Conservation (phyloP, 2,329 filamentous ascomycete species). For the Paramyrothecium sp. region DNA sequence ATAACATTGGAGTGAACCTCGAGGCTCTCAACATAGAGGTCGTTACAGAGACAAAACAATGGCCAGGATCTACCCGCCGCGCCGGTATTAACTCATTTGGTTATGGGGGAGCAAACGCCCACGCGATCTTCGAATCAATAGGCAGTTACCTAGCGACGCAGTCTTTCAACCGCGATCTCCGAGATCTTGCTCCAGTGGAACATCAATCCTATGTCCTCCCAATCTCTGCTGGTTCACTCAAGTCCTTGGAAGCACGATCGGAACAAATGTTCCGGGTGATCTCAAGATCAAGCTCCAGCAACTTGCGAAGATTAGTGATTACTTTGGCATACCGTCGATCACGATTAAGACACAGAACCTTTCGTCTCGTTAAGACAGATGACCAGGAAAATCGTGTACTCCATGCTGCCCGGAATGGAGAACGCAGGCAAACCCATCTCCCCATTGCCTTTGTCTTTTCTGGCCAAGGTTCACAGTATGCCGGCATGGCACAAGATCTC, state of each 20-base stretch:
- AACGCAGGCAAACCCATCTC: background rate
- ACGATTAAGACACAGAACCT: no score
- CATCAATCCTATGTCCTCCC: no score
- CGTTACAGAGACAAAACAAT: background rate
- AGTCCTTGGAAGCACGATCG: no score
- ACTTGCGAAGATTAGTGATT: no score
- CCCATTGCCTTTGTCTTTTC: background rate
- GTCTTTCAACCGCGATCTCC: background rate
- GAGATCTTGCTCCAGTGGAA: no score
- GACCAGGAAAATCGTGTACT: no score
- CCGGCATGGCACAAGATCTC: slow-evolving; percentile 10
- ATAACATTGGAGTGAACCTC: background rate
- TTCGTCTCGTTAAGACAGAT: slow-evolving; percentile 4
- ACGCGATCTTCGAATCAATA: background rate
- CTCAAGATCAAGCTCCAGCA: no score
- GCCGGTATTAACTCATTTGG: background rate
- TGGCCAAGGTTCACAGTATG: background rate
- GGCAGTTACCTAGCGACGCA: background rate
- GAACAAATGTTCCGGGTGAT: no score
- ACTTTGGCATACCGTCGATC: no score
- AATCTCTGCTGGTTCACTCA: no score
- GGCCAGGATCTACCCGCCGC: background rate
- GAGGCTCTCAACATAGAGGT: background rate
- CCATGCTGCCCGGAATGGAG: background rate
- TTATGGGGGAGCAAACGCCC: background rate